Evolutionary conservation across 2,329 filamentous ascomycete genomes (phyloP).

Genomic region (Taxawa tesnikishii): DNA sequence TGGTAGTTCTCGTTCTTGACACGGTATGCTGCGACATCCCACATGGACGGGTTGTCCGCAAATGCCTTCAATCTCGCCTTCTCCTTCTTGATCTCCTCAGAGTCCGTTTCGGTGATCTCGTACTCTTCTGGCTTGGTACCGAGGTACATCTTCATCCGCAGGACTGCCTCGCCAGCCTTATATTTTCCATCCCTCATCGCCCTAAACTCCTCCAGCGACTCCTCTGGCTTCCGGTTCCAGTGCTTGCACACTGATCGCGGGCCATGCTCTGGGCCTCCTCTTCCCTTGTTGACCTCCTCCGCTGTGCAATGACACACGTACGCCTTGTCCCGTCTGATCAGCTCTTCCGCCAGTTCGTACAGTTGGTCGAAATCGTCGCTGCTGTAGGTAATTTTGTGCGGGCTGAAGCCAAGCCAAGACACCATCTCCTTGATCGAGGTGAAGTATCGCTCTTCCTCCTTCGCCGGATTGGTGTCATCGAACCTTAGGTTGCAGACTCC

Average conservation of each 20-base stretch:
- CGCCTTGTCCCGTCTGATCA: constrained; percentile 57
- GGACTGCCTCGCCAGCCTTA: constrained; percentile 66
- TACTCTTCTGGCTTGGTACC: constrained; percentile 28
- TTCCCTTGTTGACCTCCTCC: constrained; percentile 72
- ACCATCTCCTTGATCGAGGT: constrained; percentile 81
- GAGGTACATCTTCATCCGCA: constrained; percentile 90
- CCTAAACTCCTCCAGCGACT: constrained; percentile 71
- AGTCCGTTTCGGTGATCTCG: constrained; percentile 17
- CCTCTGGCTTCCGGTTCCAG: constrained; percentile 59
- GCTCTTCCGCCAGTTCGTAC: constrained; percentile 77
- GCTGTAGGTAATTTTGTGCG: constrained; percentile 68
- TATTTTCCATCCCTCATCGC: constrained; percentile 90
- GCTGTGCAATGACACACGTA: constrained; percentile 86
- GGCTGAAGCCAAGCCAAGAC: constrained; percentile 74
- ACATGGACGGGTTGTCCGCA: constrained; percentile 85
- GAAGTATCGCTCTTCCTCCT: constrained; percentile 84
- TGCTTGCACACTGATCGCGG: constrained; percentile 72
- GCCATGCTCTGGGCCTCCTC: constrained; percentile 59
- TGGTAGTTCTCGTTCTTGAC: constrained; percentile 63
- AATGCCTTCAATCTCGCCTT: constrained; percentile 20
- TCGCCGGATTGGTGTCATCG: constrained; percentile 92
- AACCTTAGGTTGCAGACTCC: constrained; percentile 69
- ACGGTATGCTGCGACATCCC: constrained; percentile 87
- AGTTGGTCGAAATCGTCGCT: constrained; percentile 83
- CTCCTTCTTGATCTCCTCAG: constrained; percentile 18